phyloP scores from a whole-genome alignment of 352 stramenopile species.

The Globisporangium parvum region DNA sequence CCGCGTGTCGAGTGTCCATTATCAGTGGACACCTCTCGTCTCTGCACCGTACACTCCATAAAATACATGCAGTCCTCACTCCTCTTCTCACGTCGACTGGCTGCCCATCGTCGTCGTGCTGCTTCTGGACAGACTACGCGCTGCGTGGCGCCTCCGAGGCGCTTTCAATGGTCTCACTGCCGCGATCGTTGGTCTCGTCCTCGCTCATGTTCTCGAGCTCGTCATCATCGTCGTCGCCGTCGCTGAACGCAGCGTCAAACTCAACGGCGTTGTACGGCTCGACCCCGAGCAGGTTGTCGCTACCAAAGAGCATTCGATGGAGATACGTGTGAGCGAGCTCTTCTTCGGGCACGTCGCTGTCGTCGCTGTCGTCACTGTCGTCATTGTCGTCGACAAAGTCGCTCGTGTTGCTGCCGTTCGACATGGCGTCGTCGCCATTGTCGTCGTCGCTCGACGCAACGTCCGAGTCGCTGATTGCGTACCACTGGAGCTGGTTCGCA shows the following conservation, averaged over 20 bases:
- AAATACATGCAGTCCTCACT: too few species aligned
- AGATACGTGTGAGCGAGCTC: neutral
- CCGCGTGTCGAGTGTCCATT: neutral
- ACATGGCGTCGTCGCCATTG: neutral
- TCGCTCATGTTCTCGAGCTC: neutral
- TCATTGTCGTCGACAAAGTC: neutral
- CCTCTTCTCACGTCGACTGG: too few species aligned
- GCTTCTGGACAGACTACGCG: too few species aligned
- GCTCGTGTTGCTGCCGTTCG: neutral
- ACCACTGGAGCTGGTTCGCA: constrained; percentile 35
- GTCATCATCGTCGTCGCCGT: constrained; percentile 12
- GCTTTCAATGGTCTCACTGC: neutral
- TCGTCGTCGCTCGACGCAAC: constrained; percentile 11
- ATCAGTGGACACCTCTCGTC: neutral
- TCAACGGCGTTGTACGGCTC: neutral
- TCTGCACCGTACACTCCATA: neutral
- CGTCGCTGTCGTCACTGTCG: neutral
- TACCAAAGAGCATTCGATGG: constrained; percentile 5
- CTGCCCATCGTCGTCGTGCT: too few species aligned
- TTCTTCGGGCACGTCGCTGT: too few species aligned
- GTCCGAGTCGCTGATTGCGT: constrained; percentile 50
- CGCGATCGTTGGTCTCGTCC: neutral
- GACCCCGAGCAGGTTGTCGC: constrained; percentile 1
- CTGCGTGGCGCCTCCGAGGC: neutral
- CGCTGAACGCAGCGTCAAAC: neutral